phyloP scores from a whole-genome alignment of 495 filamentous ascomycete genomes.

The Gamarada debralockiae region DNA sequence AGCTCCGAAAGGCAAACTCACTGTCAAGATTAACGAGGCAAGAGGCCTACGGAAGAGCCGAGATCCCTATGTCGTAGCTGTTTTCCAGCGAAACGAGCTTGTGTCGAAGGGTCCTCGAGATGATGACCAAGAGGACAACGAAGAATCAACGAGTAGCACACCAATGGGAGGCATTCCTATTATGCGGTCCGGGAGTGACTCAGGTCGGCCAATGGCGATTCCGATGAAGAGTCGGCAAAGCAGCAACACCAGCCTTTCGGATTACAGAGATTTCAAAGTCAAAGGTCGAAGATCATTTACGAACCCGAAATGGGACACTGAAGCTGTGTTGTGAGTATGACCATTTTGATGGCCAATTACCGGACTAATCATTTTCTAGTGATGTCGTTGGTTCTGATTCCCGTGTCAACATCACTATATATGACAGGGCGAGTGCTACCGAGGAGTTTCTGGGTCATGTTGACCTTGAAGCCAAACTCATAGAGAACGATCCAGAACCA shows the following conservation, averaged over 20 bases:
- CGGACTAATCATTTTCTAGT: conserved; percentile 49
- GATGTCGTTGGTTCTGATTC: conserved; percentile 93
- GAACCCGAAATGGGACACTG: conserved; percentile 92
- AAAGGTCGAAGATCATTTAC: conserved; percentile 61
- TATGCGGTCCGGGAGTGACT: conserved; percentile 65
- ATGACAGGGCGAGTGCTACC: conserved; percentile 72
- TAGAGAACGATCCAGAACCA: conserved; percentile 59
- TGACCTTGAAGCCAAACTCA: conserved; percentile 62
- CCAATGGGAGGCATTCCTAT: conserved; percentile 57
- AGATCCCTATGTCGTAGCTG: conserved; percentile 93
- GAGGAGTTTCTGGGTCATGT: conserved; percentile 94
- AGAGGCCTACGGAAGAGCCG: conserved; percentile 74
- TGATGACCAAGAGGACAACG: conserved; percentile 46
- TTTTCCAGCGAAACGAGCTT: conserved; percentile 94
- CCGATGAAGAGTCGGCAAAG: conserved; percentile 94
- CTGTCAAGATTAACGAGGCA: conserved; percentile 81
- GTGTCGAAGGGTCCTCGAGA: conserved; percentile 79
- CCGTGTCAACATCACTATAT: conserved; percentile 89
- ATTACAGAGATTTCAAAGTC: conserved; percentile 65
- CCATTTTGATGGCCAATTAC: not conserved
- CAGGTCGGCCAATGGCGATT: conserved; percentile 84
- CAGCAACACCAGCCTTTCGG: conserved; percentile 79
- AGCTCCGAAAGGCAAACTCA: conserved; percentile 82
- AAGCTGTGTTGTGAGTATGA: conserved; percentile 81
- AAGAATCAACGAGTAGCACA: conserved; percentile 35